These are phyloP conservation scores for Sporothrix globosa DNA, from an alignment of 2,329 filamentous ascomycete species.

Conservation along the genomic window DNA sequence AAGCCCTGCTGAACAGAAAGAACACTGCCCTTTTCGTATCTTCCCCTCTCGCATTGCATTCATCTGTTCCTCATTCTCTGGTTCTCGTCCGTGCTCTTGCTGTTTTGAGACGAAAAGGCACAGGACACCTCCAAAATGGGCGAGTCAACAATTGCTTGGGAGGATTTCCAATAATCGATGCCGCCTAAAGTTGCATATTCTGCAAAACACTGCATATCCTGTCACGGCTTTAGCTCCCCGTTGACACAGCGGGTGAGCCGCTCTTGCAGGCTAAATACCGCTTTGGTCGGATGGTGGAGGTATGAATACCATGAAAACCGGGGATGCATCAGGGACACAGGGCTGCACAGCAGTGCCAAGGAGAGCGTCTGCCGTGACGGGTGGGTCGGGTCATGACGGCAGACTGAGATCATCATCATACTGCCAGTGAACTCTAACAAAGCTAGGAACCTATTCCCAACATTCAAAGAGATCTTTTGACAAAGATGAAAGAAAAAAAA, in stretches of 20 bases:
- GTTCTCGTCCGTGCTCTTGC: constrained; percentile 6
- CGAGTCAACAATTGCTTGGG: background rate
- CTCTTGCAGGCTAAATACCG: background rate
- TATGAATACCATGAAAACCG: background rate
- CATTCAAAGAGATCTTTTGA: background rate
- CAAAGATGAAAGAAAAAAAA: background rate
- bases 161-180: background rate
- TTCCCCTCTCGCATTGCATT: constrained; percentile 8
- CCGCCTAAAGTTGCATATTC: constrained; percentile 11
- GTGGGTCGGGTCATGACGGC: background rate
- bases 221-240: background rate
- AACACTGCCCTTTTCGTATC: too few relatives aligned
- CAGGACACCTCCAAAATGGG: background rate
- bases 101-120: background rate
- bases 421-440: too few relatives aligned
- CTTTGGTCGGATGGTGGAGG: background rate
- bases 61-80: background rate
- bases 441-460: too few relatives aligned
- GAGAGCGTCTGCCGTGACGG: constrained; percentile 11
- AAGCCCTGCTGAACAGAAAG: background rate
- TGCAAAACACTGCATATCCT: constrained; percentile 3
- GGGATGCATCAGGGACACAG: background rate
- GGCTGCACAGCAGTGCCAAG: constrained; percentile 19
- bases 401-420: background rate
- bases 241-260: background rate